Evolutionary conservation across 805 yeast genomes (phyloP).

Genomic region (Cephaloascus albidus): DNA sequence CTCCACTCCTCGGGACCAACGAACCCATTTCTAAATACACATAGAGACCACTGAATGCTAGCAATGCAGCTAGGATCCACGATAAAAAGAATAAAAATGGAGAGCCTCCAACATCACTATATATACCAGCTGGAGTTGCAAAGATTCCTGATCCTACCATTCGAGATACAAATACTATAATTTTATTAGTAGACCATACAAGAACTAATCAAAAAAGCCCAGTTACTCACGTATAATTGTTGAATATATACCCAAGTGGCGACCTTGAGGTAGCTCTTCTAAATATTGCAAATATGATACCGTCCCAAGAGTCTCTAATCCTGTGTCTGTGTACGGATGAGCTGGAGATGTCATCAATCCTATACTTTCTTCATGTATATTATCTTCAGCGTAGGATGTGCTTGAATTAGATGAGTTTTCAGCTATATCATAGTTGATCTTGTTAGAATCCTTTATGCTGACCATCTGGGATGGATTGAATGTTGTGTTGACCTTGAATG

Average conservation of each 20-base stretch:
- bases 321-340: neutral
- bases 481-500: too few relatives aligned
- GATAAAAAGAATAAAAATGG: conserved; percentile 48
- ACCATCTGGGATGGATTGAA: too few relatives aligned
- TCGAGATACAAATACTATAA: conserved; percentile 46
- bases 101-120: conserved; percentile 61
- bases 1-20: conserved; percentile 66
- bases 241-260: conserved; percentile 64
- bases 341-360: neutral
- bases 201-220: neutral
- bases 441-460: too few relatives aligned
- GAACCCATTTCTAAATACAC: conserved; percentile 65
- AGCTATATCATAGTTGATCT: too few relatives aligned
- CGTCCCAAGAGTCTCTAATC: neutral
- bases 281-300: neutral
- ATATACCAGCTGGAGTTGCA: conserved; percentile 61
- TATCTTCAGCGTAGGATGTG: too few relatives aligned
- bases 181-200: neutral
- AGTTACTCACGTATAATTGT: conserved; percentile 30
- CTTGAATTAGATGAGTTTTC: too few relatives aligned
- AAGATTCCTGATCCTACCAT: conserved; percentile 76
- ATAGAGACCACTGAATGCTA: conserved; percentile 60
- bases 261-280: conserved; percentile 55
- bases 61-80: conserved; percentile 54
- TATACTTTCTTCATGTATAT: neutral